Conservation (phyloP, 164 flowering plant species). For the Echeveria elegans region DNA sequence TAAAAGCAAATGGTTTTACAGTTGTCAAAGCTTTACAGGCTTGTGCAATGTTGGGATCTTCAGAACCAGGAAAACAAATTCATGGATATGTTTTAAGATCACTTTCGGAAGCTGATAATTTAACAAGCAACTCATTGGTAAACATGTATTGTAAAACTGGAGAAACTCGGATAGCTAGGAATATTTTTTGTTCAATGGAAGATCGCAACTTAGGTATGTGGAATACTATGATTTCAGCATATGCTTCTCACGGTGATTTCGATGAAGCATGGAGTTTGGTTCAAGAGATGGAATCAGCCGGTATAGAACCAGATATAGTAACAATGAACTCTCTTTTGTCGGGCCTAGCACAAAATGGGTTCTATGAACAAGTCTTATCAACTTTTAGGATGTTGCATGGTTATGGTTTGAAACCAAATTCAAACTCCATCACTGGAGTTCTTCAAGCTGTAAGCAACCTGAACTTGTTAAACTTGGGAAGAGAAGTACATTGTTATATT, state of each 20-base stretch:
- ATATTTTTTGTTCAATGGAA: conserved; percentile 42
- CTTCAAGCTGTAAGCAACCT: conserved; percentile 47
- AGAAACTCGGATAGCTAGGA: conserved; percentile 32
- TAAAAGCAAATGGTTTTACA: conserved; percentile 22
- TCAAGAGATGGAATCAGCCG: conserved; percentile 27
- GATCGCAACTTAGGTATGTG: conserved; percentile 38
- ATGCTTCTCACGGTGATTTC: conserved; percentile 37
- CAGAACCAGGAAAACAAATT: conserved; percentile 47
- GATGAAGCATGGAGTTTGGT: conserved; percentile 41
- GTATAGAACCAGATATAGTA: conserved; percentile 38
- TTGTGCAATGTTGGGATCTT: conserved; percentile 37
- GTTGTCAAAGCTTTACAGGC: conserved; percentile 46
- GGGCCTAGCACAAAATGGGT: conserved; percentile 40
- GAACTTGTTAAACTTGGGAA: conserved; percentile 27
- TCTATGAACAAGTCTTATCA: conserved; percentile 21
- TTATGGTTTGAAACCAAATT: conserved; percentile 36
- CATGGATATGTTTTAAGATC: conserved; percentile 47
- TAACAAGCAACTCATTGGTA: conserved; percentile 41
- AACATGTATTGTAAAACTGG: conserved; percentile 41
- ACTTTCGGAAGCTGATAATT: conserved; percentile 21
- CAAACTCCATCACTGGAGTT: conserved; percentile 37
- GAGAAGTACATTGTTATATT: conserved; percentile 47
- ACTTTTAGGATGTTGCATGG: conserved; percentile 35
- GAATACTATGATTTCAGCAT: conserved; percentile 61
- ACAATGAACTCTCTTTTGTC: conserved; percentile 64